These are phyloP conservation scores for Citrus reticulata DNA, from an alignment of 345 rosid species.

Conservation along the genomic window DNA sequence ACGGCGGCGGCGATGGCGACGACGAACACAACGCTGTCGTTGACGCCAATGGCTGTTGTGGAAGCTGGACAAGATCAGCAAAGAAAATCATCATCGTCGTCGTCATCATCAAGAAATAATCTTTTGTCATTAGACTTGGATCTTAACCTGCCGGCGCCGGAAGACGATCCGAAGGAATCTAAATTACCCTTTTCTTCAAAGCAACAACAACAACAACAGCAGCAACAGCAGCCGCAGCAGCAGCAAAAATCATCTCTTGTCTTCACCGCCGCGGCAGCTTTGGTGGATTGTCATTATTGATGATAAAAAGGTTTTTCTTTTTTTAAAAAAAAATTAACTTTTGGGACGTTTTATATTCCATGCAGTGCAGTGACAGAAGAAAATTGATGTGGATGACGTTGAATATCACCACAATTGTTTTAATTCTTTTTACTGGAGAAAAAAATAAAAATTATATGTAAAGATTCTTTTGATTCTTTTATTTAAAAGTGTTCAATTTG, in stretches of 20 bases:
- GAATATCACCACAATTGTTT: not conserved
- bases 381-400: not conserved
- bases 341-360: not conserved
- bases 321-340: not conserved
- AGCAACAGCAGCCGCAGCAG: constrained; percentile 22
- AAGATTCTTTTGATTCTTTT: constrained; percentile 28
- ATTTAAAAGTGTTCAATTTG: no score
- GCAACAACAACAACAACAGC: constrained; percentile 43
- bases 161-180: constrained; percentile 53
- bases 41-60: constrained; percentile 38
- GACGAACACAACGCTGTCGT: constrained; percentile 31
- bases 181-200: constrained; percentile 49
- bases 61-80: constrained; percentile 28
- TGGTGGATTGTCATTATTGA: constrained; percentile 98
- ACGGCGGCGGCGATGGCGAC: not conserved
- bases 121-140: constrained; percentile 71
- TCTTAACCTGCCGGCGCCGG: constrained; percentile 97
- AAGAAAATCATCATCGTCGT: constrained; percentile 18
- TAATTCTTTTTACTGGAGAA: not conserved
- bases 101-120: constrained; percentile 25
- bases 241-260: constrained; percentile 50
- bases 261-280: constrained; percentile 57
- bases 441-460: not conserved
- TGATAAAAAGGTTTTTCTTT: not conserved
- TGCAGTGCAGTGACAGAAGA: not conserved